Evolutionary conservation across 2,329 filamentous ascomycete genomes (phyloP).

Genomic region (Phialophora chinensis): DNA sequence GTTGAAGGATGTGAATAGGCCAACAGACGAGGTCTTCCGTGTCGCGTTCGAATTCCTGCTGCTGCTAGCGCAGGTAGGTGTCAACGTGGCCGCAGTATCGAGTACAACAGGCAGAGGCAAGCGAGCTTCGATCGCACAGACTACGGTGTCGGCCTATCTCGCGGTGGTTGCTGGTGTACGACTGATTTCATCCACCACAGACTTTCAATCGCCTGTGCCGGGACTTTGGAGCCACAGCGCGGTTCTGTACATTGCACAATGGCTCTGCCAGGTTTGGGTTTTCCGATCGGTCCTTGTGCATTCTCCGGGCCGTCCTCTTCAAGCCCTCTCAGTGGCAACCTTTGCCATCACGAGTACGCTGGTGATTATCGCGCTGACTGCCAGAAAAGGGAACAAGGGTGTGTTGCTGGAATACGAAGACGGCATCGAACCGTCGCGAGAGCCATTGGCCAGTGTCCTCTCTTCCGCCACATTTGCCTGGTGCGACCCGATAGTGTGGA

Average conservation of each 20-base stretch:
- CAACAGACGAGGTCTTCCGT: slow-evolving; percentile 72
- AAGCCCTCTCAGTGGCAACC: slow-evolving; percentile 71
- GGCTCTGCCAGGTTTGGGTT: slow-evolving; percentile 75
- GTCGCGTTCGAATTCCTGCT: slow-evolving; percentile 77
- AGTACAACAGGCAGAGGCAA: slow-evolving; percentile 6
- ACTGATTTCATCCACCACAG: slow-evolving; percentile 65
- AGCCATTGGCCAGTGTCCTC: slow-evolving; percentile 85
- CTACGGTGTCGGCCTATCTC: slow-evolving; percentile 82
- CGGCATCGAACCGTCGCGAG: slow-evolving; percentile 81
- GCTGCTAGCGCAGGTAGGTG: slow-evolving; percentile 71
- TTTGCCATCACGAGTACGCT: slow-evolving; percentile 78
- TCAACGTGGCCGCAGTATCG: slow-evolving; percentile 64
- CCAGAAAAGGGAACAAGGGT: slow-evolving; percentile 88
- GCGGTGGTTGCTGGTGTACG: slow-evolving; percentile 74
- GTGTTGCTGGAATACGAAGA: slow-evolving; percentile 89
- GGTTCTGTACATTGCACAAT: slow-evolving; percentile 79
- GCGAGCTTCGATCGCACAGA: slow-evolving; percentile 54
- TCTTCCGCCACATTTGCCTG: slow-evolving; percentile 88
- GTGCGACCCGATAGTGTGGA: slow-evolving; percentile 88
- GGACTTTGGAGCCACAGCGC: slow-evolving; percentile 93
- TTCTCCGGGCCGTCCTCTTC: slow-evolving; percentile 66
- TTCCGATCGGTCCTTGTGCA: slow-evolving; percentile 88
- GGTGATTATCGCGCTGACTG: slow-evolving; percentile 76
- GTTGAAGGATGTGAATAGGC: slow-evolving; percentile 74
- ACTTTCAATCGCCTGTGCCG: slow-evolving; percentile 70